These are phyloP conservation scores for Nigrospora sphaerica DNA, from an alignment of 2,329 filamentous ascomycete species.

Conservation along the genomic window DNA sequence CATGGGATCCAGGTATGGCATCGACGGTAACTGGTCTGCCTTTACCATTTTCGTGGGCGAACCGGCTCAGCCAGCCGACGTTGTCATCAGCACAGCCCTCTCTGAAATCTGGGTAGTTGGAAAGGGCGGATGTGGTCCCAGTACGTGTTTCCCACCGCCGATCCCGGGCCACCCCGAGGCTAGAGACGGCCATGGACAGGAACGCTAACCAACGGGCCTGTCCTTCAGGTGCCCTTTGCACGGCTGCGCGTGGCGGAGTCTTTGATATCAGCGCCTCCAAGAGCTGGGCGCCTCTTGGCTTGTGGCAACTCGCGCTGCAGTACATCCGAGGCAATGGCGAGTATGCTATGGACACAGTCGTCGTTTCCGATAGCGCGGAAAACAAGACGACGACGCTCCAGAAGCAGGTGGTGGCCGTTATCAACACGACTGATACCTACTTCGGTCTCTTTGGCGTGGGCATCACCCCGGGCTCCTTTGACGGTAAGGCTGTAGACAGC, in stretches of 20 bases:
- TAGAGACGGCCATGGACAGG: neutral
- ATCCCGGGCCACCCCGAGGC: neutral
- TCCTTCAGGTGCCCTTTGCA: constrained; percentile 42
- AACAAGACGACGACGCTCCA: constrained; percentile 32
- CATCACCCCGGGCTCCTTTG: constrained; percentile 46
- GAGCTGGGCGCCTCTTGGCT: constrained; percentile 52
- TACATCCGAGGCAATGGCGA: constrained; percentile 58
- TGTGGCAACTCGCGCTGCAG: constrained; percentile 52
- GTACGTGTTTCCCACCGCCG: constrained; percentile 27
- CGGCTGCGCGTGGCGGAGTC: constrained; percentile 47
- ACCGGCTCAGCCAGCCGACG: constrained; percentile 44
- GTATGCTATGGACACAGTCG: constrained; percentile 51
- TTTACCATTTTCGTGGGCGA: constrained; percentile 46
- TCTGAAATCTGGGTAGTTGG: constrained; percentile 67
- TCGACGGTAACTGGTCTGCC: constrained; percentile 66
- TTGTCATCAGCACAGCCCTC: constrained; percentile 58
- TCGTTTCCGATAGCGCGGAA: constrained; percentile 29
- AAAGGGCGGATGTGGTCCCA: constrained; percentile 43
- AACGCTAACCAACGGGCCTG: no score
- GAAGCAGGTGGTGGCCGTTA: constrained; percentile 38
- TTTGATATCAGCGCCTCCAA: constrained; percentile 47
- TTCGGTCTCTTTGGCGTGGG: constrained; percentile 51
- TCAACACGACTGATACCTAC: constrained; percentile 50
- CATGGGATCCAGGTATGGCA: constrained; percentile 19
- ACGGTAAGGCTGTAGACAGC: constrained; percentile 38